Conservation (phyloP, 352 stramenopile species). For the Phytophthora sansomeana region DNA sequence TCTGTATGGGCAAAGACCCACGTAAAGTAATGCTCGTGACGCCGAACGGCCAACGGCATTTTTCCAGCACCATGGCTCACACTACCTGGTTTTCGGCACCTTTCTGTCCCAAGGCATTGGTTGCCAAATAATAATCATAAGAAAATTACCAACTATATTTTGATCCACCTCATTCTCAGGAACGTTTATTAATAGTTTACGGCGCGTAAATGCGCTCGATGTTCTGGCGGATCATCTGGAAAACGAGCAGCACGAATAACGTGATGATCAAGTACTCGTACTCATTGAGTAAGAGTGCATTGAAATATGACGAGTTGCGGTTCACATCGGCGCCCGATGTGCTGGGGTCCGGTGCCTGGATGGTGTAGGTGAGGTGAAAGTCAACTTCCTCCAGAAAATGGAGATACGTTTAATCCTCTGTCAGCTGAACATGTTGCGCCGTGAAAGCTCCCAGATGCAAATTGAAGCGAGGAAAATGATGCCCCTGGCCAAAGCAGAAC, state of each 20-base stretch:
- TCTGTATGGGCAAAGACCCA: constrained; percentile 78
- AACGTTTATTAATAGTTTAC: constrained; percentile 53
- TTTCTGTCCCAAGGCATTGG: constrained; percentile 78
- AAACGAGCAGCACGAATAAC: constrained; percentile 63
- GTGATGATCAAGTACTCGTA: constrained; percentile 62
- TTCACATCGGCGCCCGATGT: constrained; percentile 17
- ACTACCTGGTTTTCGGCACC: constrained; percentile 66
- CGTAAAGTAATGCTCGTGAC: constrained; percentile 83
- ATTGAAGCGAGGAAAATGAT: constrained; percentile 38
- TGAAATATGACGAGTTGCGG: constrained; percentile 48
- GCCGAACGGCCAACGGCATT: constrained; percentile 70
- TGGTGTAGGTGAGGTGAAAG: constrained; percentile 63
- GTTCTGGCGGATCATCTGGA: constrained; percentile 70
- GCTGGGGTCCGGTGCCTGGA: constrained; percentile 39
- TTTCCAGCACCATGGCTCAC: constrained; percentile 72
- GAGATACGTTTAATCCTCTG: constrained; percentile 61
- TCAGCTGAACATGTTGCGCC: constrained; percentile 54
- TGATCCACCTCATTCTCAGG: constrained; percentile 77
- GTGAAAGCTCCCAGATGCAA: constrained; percentile 73
- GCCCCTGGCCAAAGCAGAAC: constrained; percentile 34
- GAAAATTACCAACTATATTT: too few species aligned
- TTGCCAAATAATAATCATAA: too few species aligned
- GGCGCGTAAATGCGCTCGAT: constrained; percentile 67
- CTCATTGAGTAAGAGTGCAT: constrained; percentile 69
- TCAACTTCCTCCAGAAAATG: constrained; percentile 64